Percentiles rank a stretch among this genome's conserved stretches.
These are phyloP conservation scores for Canavalia gladiata DNA, from an alignment of 306 rosid genomes.

Conservation along the genomic window DNA sequence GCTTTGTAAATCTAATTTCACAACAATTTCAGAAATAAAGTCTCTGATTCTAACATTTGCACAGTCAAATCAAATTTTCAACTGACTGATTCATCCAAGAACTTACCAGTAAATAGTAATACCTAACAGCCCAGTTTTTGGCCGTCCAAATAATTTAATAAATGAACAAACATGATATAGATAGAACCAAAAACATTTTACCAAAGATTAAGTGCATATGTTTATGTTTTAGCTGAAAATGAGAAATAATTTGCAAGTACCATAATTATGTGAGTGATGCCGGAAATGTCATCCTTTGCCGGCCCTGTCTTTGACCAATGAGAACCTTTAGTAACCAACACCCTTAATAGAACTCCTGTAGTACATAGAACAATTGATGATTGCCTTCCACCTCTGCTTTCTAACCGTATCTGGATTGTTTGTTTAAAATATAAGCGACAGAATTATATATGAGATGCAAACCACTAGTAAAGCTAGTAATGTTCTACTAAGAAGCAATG, in stretches of 20 bases:
- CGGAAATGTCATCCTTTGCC: constrained; percentile 53
- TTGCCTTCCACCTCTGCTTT: constrained; percentile 82
- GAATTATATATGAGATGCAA: constrained; percentile 23
- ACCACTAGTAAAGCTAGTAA: constrained; percentile 36
- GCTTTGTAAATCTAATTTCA: constrained; percentile 6
- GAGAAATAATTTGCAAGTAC: constrained; percentile 53
- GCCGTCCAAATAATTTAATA: constrained; percentile 30
- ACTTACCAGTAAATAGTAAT: neutral
- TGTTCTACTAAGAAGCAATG: constrained; percentile 32
- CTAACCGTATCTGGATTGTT: constrained; percentile 85
- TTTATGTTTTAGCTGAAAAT: constrained; percentile 31
- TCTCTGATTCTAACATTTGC: constrained; percentile 11
- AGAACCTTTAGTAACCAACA: constrained; percentile 69
- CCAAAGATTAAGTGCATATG: constrained; percentile 28
- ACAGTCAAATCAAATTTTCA: constrained; percentile 12
- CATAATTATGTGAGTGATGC: constrained; percentile 91
- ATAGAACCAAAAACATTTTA: constrained; percentile 22
- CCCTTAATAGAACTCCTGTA: constrained; percentile 84
- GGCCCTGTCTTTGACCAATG: constrained; percentile 44
- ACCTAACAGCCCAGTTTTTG: constrained; percentile 17
- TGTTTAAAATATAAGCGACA: constrained; percentile 31
- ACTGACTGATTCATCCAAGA: constrained; percentile 29
- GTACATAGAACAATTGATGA: constrained; percentile 93
- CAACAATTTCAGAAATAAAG: neutral
- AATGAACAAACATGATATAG: constrained; percentile 31